A percentile compares a stretch with the other conserved stretches of the same genome.
These are phyloP conservation scores for Serendipita sp. DNA, from an alignment of 768 basidiomycete species.

Conservation along the genomic window DNA sequence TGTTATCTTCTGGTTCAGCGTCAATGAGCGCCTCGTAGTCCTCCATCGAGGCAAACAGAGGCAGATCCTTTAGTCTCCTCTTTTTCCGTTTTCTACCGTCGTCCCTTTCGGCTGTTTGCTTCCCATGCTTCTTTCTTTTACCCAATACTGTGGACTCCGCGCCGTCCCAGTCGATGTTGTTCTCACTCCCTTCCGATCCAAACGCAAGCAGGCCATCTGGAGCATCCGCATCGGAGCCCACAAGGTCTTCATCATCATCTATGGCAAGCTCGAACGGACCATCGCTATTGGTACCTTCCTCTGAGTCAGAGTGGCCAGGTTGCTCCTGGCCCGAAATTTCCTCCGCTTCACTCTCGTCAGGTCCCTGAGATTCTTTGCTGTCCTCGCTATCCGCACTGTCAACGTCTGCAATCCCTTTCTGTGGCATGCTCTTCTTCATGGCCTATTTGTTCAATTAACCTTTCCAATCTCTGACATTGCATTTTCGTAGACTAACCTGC, in stretches of 20 bases:
- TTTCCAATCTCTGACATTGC: background rate
- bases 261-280: slow-evolving; percentile 30
- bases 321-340: slow-evolving; percentile 20
- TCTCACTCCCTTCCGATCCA: slow-evolving; percentile 27
- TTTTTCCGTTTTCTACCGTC: slow-evolving; percentile 29
- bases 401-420: slow-evolving; percentile 27
- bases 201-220: slow-evolving; percentile 43
- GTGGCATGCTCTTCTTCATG: slow-evolving; percentile 78
- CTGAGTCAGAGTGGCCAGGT: slow-evolving; percentile 17
- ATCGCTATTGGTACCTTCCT: slow-evolving; percentile 24
- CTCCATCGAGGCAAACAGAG: slow-evolving; percentile 76
- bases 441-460: slow-evolving; percentile 32
- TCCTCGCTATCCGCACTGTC: slow-evolving; percentile 20
- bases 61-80: slow-evolving; percentile 53
- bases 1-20: slow-evolving; percentile 51
- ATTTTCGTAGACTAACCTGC: slow-evolving; percentile 43
- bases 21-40: slow-evolving; percentile 78
- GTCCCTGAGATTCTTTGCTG: slow-evolving; percentile 8
- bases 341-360: slow-evolving; percentile 14
- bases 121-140: slow-evolving; percentile 15
- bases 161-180: slow-evolving; percentile 21
- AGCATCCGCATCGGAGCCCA: slow-evolving; percentile 39
- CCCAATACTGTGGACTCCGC: slow-evolving; percentile 43
- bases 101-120: slow-evolving; percentile 8
- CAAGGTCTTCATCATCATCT: slow-evolving; percentile 31